Evolutionary conservation across 2,329 filamentous ascomycete species (phyloP), one percentile per base, ranked within the genome.

Genomic region (Pseudocercospora cruenta): DNA sequence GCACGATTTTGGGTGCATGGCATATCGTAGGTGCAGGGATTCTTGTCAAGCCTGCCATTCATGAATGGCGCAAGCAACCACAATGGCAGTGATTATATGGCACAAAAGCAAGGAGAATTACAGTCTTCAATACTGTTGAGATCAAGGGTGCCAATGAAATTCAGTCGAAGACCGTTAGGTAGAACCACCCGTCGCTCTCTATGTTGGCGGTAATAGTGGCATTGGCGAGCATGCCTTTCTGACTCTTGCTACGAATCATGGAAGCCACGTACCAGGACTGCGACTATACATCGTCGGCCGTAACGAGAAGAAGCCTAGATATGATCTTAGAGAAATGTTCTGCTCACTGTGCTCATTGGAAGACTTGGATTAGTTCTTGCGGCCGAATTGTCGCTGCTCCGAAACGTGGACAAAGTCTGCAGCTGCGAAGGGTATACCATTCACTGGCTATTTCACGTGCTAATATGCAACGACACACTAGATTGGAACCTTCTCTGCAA

Each of bases 401-500:
- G 67, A 2, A 75, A 77, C 19, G 76, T 78, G 47, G 77, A 79
- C 54, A 54, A 63, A n/a, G 72, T 75, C 0, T 79, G 77, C 58
- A 59, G 24, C 28, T 10, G 58, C 47, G 14, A 58, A 36, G 9
- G 31, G 54, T 12, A 58, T 21, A n/a, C 8, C 16, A 33, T 39
- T 58, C 54, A 36, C 54, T 2, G 54, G n/a, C n/a, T 22, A 58
- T 1, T 8, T 4, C 14, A 51, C 12, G 19, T 21, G 47, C 47
- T 14, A 7, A 47, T n/a, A 19, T 12, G 2, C 19, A 12, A 51
- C 47, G 45, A 24, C 47, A 51, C 22, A 45, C 63, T 57, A 66
- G 7, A 87, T 78, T 1, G 85, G 82, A 64, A 87, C 77, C 65
- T 80, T 77, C 16, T 75, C 72, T 6, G 80, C 83, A 14, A 85